Base-by-base conservation (phyloP, 225 moss, liverwort and hornwort species). In the Marchantia paleacea region DNA sequence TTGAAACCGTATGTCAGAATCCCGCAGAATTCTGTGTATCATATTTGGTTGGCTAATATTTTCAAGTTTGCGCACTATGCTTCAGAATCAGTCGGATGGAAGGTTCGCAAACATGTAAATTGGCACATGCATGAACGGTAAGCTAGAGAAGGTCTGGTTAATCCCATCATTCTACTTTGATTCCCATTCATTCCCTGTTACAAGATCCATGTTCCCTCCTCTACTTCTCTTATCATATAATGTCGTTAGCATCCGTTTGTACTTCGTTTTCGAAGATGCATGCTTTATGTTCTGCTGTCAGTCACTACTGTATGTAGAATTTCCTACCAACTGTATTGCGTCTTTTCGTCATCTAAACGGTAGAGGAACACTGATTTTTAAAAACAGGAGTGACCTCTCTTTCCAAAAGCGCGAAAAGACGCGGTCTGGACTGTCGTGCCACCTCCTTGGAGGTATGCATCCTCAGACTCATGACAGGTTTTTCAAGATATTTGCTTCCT, bases 381-480 rank as follows among this genome's bases (percentile, higher is more conserved):
- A 16, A 54, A 52, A 74, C 74, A 74, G 74, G 54, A 54, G 55
- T 53, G 15, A 73, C 26, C 54, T 53, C 22, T 51, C 20, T 15
- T 25, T 28, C 2, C 74, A 28, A 28, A 55, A 74, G 54, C 74
- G 74, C 8, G 74, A 74, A 52, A 74, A 30, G 50, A 53, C 54
- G 11, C 54, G 54, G 12, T 55, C 74, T 74, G 74, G 74, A 20
- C 74, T 74, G 8, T 74, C 54, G 15, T 74, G 74, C 54, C 54
- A 18, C 12, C 25, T 74, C 8, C 74, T 74, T 74, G 74, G 74
- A 74, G 74, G 74, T 74, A 55, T 55, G 28, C 51, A 16, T 71
- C 22, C 8, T 50, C 20, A 4, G 5, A 48, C 16, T 71, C 18
- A 5, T 13, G 4, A 73, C 10, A n/a, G 52, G 12, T 13, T 52